Evolutionary conservation across 2,329 filamentous ascomycete genomes (phyloP).

Genomic region (Pyricularia pennisetigena): DNA sequence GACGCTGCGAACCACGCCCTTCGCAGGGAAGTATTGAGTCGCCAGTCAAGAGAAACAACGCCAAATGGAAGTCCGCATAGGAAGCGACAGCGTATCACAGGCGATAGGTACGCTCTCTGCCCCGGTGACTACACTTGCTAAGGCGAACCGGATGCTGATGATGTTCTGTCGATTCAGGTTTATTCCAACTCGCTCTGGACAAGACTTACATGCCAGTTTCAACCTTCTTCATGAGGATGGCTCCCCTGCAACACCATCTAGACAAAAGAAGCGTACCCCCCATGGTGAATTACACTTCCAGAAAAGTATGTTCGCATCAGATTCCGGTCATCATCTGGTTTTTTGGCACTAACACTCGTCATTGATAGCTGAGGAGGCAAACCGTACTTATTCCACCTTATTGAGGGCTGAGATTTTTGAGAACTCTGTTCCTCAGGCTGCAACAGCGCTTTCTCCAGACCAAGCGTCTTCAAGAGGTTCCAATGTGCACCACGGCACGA

Average conservation of each 20-base stretch:
- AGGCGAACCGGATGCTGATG: not conserved
- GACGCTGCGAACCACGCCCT: conserved; percentile 41
- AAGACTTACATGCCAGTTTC: conserved; percentile 89
- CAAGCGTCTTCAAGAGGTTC: conserved; percentile 42
- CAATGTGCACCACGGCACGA: conserved; percentile 52
- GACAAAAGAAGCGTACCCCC: conserved; percentile 72
- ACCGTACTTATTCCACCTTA: conserved; percentile 81
- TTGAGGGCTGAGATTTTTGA: conserved; percentile 91
- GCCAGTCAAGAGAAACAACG: conserved; percentile 40
- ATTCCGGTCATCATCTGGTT: not conserved
- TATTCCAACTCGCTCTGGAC: conserved; percentile 86
- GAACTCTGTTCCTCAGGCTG: conserved; percentile 72
- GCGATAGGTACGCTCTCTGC: conserved; percentile 41
- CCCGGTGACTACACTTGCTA: not conserved
- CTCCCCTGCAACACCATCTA: conserved; percentile 84
- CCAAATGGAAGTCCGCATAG: conserved; percentile 44
- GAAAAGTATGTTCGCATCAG: conserved; percentile 55
- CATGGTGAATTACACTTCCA: conserved; percentile 92
- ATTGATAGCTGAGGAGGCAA: conserved; percentile 73
- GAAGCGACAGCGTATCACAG: conserved; percentile 51
- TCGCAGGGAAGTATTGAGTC: conserved; percentile 36
- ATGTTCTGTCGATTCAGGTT: conserved; percentile 48
- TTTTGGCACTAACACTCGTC: not conserved
- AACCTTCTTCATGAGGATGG: conserved; percentile 86
- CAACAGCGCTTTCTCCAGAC: conserved; percentile 55